Conservation (phyloP, 306 rosid genomes). For the Inga leiocalycina region DNA sequence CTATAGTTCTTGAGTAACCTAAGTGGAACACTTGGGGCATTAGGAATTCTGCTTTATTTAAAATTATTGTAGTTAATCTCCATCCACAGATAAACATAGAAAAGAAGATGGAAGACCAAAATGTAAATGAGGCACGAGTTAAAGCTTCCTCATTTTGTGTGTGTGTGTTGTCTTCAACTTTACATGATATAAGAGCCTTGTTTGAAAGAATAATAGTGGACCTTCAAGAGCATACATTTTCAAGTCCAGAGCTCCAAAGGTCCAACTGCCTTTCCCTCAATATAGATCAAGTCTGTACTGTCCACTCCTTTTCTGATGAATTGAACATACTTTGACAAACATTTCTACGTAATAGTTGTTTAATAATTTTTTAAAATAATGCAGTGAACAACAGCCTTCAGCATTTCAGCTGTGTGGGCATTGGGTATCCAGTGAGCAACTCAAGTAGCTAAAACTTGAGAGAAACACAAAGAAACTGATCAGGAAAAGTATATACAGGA, state of each 20-base stretch:
- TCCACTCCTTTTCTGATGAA: background rate
- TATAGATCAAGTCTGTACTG: background rate
- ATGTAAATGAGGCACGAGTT: no score
- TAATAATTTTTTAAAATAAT: background rate
- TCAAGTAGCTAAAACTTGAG: no score
- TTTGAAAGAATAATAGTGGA: background rate
- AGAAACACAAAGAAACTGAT: no score
- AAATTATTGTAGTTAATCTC: background rate
- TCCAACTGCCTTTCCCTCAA: background rate
- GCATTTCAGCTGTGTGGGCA: no score
- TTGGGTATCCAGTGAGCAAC: no score
- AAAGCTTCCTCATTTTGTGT: no score
- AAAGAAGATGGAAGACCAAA: background rate
- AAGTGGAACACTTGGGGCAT: background rate
- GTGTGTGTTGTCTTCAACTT: background rate
- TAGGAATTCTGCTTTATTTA: background rate
- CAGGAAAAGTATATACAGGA: no score
- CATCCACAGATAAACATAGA: background rate
- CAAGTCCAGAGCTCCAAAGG: background rate
- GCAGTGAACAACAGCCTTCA: background rate
- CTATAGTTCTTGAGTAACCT: background rate
- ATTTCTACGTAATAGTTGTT: background rate
- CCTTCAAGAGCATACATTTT: background rate
- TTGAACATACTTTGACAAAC: background rate
- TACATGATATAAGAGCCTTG: background rate